These are phyloP conservation scores for Sequoia sempervirens DNA, from an alignment of 75 land plant species.

Conservation along the genomic window DNA sequence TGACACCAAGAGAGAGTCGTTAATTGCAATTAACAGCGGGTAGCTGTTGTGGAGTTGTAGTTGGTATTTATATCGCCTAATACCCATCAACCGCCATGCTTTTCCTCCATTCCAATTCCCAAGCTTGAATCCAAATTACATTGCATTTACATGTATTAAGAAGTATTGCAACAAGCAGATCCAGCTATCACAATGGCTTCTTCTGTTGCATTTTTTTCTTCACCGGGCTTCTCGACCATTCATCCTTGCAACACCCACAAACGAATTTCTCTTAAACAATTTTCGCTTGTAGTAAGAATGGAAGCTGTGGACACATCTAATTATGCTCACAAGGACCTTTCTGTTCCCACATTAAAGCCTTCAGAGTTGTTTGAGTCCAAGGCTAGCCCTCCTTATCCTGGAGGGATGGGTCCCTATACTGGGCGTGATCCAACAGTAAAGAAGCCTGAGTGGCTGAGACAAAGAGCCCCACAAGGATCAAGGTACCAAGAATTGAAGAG, in stretches of 20 bases:
- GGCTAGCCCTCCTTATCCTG: constrained; percentile 44
- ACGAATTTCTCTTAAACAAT: neutral
- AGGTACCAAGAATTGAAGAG: constrained; percentile 56
- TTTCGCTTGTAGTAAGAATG: neutral
- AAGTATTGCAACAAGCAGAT: neutral
- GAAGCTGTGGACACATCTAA: neutral
- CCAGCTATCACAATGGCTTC: neutral
- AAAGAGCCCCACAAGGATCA: constrained; percentile 85
- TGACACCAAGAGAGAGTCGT: neutral
- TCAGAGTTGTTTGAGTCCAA: constrained; percentile 26
- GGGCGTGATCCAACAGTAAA: constrained; percentile 83
- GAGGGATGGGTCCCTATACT: constrained; percentile 77
- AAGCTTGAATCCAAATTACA: neutral
- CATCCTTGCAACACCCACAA: neutral
- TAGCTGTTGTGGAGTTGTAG: neutral
- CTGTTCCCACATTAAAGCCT: constrained; percentile 5
- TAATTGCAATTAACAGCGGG: neutral
- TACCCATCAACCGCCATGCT: neutral
- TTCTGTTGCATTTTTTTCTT: neutral
- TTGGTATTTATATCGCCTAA: neutral
- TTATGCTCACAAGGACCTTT: neutral
- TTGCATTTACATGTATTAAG: neutral
- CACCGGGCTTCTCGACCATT: neutral
- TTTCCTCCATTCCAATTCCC: neutral
- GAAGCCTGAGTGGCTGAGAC: constrained; percentile 93